Evolutionary conservation across 495 filamentous ascomycete species (phyloP).

Genomic region (Penicillium verhagenii): DNA sequence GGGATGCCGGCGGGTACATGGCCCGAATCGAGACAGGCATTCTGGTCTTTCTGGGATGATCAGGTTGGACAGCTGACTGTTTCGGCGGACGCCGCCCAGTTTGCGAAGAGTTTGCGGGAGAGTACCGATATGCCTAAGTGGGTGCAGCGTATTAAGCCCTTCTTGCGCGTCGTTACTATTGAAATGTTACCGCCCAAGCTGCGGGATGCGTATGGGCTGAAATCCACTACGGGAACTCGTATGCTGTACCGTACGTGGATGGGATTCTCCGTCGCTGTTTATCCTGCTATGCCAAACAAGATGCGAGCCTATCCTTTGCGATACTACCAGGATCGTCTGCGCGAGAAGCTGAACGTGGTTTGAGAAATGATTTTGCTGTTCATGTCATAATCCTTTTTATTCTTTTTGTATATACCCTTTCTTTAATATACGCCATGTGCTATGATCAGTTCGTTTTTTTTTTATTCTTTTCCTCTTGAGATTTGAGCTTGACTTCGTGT

Average conservation of each 20-base stretch:
- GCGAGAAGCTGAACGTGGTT: conserved; percentile 23
- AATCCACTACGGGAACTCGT: conserved; percentile 31
- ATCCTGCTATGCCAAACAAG: conserved; percentile 36
- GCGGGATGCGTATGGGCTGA: conserved; percentile 38
- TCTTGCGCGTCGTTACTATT: conserved; percentile 33
- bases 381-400: background rate
- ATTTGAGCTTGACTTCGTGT: no score
- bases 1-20: conserved; percentile 29
- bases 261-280: conserved; percentile 37
- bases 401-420: conserved; percentile 17
- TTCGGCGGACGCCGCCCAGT: conserved; percentile 31
- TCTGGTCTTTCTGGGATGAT: conserved; percentile 44
- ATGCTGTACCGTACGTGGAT: conserved; percentile 36
- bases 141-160: conserved; percentile 33
- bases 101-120: conserved; percentile 31
- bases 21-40: conserved; percentile 33
- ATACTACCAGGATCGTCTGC: conserved; percentile 31
- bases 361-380: background rate
- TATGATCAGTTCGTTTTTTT: background rate
- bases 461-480: no score
- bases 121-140: conserved; percentile 32
- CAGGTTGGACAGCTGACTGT: conserved; percentile 33
- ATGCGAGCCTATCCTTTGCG: conserved; percentile 30
- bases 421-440: conserved; percentile 17
- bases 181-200: conserved; percentile 42